A percentile compares a stretch with the other conserved stretches of the same genome.
Evolutionary conservation across 805 yeast genomes (phyloP).

Genomic region (Candida chilensis): DNA sequence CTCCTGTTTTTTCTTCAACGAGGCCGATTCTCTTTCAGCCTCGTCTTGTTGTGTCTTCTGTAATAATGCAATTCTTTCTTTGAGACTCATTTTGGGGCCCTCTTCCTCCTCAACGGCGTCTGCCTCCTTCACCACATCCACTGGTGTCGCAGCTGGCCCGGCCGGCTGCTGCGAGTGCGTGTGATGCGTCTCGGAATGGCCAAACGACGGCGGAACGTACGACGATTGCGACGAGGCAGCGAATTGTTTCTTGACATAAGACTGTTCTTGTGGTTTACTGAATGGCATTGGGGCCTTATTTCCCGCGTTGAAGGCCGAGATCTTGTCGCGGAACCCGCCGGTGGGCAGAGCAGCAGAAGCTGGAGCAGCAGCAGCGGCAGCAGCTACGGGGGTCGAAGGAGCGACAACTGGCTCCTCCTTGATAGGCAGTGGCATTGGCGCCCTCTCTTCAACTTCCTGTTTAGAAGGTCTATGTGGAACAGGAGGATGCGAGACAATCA

Average conservation of each 20-base stretch:
- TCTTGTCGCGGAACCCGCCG: constrained; percentile 35
- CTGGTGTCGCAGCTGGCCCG: constrained; percentile 5
- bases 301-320: constrained; percentile 39
- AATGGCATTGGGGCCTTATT: constrained; percentile 23
- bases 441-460: constrained; percentile 1
- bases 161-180: constrained; percentile 1
- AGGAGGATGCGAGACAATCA: constrained; percentile 1
- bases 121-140: constrained; percentile 12
- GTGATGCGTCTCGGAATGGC: constrained; percentile 1
- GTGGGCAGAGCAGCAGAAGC: too few relatives aligned
- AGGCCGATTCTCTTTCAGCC: constrained; percentile 60
- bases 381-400: constrained; percentile 2
- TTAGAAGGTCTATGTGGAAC: constrained; percentile 3
- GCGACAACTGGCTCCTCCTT: constrained; percentile 1
- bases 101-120: constrained; percentile 35
- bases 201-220: constrained; percentile 36
- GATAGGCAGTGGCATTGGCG: background rate
- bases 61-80: constrained; percentile 77
- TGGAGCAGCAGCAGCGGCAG: constrained; percentile 3
- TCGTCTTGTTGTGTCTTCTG: constrained; percentile 79
- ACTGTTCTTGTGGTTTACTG: constrained; percentile 26
- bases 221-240: constrained; percentile 51
- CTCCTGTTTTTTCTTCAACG: constrained; percentile 40
- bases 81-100: constrained; percentile 71
- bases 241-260: constrained; percentile 47